These are phyloP conservation scores for Tilletia walkeri DNA, from an alignment of 1,284 basidiomycete species.

Conservation along the genomic window DNA sequence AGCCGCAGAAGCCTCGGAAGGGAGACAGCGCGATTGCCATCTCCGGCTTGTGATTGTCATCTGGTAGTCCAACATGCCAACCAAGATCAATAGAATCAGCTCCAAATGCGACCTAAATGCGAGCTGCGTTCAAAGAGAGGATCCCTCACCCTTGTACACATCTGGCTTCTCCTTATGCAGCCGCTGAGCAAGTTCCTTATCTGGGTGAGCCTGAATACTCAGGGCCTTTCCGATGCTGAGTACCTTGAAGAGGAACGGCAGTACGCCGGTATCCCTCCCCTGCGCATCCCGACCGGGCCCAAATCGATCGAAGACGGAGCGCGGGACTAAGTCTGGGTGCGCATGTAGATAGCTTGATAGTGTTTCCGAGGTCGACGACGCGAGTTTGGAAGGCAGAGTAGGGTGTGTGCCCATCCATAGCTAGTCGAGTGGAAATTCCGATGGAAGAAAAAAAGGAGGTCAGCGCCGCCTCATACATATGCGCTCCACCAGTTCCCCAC, in stretches of 20 bases:
- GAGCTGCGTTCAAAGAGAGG: background rate
- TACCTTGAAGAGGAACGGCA: slow-evolving; percentile 55
- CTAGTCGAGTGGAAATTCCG: slow-evolving; percentile 6
- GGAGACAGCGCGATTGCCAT: slow-evolving; percentile 93
- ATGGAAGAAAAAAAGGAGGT: background rate
- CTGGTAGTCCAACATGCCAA: slow-evolving; percentile 57
- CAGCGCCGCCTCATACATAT: background rate
- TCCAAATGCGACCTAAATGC: slow-evolving; percentile 9
- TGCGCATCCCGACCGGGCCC: background rate
- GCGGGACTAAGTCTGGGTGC: slow-evolving; percentile 33
- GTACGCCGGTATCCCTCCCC: slow-evolving; percentile 14
- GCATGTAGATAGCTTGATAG: slow-evolving; percentile 33
- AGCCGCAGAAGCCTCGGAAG: slow-evolving; percentile 88
- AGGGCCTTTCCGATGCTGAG: slow-evolving; percentile 88
- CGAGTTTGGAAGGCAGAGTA: slow-evolving; percentile 73
- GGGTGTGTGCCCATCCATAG: slow-evolving; percentile 98
- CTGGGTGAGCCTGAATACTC: slow-evolving; percentile 95
- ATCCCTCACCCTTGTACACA: slow-evolving; percentile 77
- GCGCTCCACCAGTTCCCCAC: background rate
- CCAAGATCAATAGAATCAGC: slow-evolving; percentile 1
- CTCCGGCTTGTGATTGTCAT: slow-evolving; percentile 94
- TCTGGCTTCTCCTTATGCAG: slow-evolving; percentile 74
- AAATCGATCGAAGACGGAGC: slow-evolving; percentile 5
- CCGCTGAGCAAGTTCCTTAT: slow-evolving; percentile 79
- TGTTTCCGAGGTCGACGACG: slow-evolving; percentile 6